These are phyloP conservation scores for Carallia brachiata DNA, from an alignment of 345 rosid species.

Conservation along the genomic window DNA sequence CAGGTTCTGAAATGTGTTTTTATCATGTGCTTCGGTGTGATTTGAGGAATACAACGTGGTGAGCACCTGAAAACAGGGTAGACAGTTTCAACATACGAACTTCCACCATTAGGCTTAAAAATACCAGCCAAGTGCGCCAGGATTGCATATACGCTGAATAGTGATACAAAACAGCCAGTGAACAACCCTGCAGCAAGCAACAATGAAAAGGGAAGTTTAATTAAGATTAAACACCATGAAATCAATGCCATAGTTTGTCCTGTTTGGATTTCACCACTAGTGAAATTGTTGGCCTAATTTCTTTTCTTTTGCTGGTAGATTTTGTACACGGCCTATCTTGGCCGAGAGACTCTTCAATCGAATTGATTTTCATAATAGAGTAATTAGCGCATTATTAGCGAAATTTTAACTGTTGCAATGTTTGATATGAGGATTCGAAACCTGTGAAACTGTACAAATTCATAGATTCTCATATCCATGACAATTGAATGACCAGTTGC, in stretches of 20 bases:
- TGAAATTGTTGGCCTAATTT: not conserved
- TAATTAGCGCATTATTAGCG: not conserved
- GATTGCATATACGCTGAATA: constrained; percentile 70
- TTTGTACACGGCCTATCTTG: not conserved
- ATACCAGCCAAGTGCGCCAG: constrained; percentile 79
- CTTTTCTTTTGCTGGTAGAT: not conserved
- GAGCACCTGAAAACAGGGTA: constrained; percentile 93
- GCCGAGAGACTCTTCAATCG: not conserved
- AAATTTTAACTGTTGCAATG: too few relatives aligned
- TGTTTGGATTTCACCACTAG: not conserved
- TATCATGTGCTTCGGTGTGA: not conserved
- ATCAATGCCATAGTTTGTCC: not conserved
- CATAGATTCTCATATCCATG: too few relatives aligned
- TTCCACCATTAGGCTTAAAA: constrained; percentile 46
- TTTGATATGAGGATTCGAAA: too few relatives aligned
- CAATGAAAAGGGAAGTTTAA: not conserved
- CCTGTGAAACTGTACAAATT: too few relatives aligned
- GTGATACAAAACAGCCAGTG: constrained; percentile 82
- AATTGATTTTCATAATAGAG: not conserved
- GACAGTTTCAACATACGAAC: constrained; percentile 69
- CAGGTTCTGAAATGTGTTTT: not conserved
- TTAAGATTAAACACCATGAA: not conserved
- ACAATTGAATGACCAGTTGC: too few relatives aligned
- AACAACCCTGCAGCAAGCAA: constrained; percentile 59
- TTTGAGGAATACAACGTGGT: not conserved